Percentiles rank a stretch among this genome's conserved stretches.
Conservation (phyloP, 73 alveolate species). For the Paraurostyla sp. region DNA sequence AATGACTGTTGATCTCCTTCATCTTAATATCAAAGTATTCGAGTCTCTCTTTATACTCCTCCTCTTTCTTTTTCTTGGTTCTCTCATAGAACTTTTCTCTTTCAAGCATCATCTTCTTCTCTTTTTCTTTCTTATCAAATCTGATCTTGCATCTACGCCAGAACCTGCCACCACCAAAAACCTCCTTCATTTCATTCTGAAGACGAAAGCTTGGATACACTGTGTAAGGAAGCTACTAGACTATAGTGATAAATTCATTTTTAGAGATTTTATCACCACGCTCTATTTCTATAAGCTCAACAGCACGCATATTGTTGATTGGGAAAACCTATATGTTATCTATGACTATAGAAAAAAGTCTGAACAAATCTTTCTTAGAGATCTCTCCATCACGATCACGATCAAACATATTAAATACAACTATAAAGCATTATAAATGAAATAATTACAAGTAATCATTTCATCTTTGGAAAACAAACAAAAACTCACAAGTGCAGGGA, state of each 20-base stretch:
- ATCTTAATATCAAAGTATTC: slow-evolving; percentile 47
- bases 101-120: slow-evolving; percentile 67
- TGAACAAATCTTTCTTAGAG: slow-evolving; percentile 73
- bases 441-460: slow-evolving; percentile 65
- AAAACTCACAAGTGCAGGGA: slow-evolving; percentile 70
- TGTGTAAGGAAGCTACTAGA: slow-evolving; percentile 65
- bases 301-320: slow-evolving; percentile 68
- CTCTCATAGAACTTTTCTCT: slow-evolving; percentile 60
- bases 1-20: slow-evolving; percentile 47
- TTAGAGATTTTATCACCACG: slow-evolving; percentile 72
- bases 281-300: slow-evolving; percentile 61
- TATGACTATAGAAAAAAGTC: slow-evolving; percentile 61
- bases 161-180: slow-evolving; percentile 67
- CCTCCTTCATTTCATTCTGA: slow-evolving; percentile 56
- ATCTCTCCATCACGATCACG: slow-evolving; percentile 74
- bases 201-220: slow-evolving; percentile 71
- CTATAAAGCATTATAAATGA: background rate
- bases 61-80: slow-evolving; percentile 56
- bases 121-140: slow-evolving; percentile 62
- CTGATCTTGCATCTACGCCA: slow-evolving; percentile 60
- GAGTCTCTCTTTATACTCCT: slow-evolving; percentile 43
- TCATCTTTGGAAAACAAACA: slow-evolving; percentile 71
- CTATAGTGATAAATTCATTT: slow-evolving; percentile 45
- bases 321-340: slow-evolving; percentile 59
- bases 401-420: slow-evolving; percentile 79